Conservation (phyloP, 2,329 filamentous ascomycete genomes). For the Fusarium sp. region DNA sequence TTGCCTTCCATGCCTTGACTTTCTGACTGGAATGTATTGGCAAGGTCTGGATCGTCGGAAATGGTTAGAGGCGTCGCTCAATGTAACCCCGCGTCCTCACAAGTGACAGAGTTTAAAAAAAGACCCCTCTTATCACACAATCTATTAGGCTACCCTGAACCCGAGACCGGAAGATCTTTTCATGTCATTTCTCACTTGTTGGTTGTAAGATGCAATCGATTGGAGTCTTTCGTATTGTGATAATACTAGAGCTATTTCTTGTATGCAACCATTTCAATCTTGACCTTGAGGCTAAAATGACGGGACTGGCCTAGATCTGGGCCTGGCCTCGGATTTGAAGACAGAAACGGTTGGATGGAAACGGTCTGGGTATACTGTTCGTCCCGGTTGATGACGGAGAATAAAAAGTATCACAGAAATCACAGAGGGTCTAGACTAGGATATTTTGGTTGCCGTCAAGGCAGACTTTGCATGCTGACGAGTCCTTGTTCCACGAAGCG, state of each 20-base stretch:
- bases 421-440: not conserved
- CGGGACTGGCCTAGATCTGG: not conserved
- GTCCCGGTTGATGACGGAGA: not conserved
- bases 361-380: not conserved
- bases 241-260: not conserved
- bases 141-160: not conserved
- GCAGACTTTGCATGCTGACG: not conserved
- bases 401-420: not conserved
- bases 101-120: not conserved
- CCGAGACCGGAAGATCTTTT: not conserved
- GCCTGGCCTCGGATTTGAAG: not conserved
- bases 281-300: not conserved
- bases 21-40: not conserved
- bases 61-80: not conserved
- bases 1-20: not conserved
- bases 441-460: not conserved
- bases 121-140: not conserved
- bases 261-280: not conserved
- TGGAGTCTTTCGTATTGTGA: not conserved
- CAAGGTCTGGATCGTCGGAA: not conserved
- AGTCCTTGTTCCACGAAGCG: too few species aligned
- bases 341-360: not conserved
- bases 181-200: not conserved
- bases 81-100: not conserved
- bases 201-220: not conserved